phyloP scores from a whole-genome alignment of 106 monocot genomes.

The Allium sativum region DNA sequence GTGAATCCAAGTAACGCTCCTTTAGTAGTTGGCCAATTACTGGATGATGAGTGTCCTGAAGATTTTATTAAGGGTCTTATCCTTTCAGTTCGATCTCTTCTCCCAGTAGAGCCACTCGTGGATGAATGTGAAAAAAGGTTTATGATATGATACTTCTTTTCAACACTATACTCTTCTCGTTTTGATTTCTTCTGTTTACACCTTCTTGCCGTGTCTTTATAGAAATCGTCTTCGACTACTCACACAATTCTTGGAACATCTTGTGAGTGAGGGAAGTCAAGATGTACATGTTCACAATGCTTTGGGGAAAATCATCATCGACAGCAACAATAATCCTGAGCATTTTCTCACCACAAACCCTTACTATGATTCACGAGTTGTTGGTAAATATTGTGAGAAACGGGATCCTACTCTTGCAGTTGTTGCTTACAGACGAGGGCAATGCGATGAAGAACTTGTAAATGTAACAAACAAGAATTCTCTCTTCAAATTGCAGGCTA shows the following conservation, averaged over 20 bases:
- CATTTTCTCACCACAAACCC: constrained; percentile 93
- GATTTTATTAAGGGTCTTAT: constrained; percentile 96
- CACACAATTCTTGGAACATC: constrained; percentile 89
- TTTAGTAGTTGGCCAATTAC: constrained; percentile 84
- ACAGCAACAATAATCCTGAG: constrained; percentile 91
- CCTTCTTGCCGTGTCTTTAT: constrained; percentile 3
- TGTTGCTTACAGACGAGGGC: constrained; percentile 94
- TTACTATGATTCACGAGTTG: constrained; percentile 93
- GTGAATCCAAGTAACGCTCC: constrained; percentile 89
- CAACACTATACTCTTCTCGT: not conserved
- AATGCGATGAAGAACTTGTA: constrained; percentile 97
- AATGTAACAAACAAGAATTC: constrained; percentile 97
- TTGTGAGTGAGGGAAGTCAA: constrained; percentile 94
- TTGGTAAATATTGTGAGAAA: constrained; percentile 95
- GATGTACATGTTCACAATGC: constrained; percentile 99
- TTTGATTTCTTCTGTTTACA: not conserved
- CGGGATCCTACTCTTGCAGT: constrained; percentile 95
- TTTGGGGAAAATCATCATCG: constrained; percentile 85
- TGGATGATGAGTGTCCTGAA: constrained; percentile 97
- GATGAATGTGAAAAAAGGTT: constrained; percentile 97
- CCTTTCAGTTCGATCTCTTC: constrained; percentile 91
- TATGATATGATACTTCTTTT: not conserved
- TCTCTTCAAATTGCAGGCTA: constrained; percentile 86
- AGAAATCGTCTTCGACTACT: constrained; percentile 81
- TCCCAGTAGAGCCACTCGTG: constrained; percentile 94